Percentiles rank a stretch among this genome's conserved stretches.
These are phyloP conservation scores for Phycomyces blakesleeanus DNA, from an alignment of 192 early-diverging fungal genomes.

Conservation along the genomic window DNA sequence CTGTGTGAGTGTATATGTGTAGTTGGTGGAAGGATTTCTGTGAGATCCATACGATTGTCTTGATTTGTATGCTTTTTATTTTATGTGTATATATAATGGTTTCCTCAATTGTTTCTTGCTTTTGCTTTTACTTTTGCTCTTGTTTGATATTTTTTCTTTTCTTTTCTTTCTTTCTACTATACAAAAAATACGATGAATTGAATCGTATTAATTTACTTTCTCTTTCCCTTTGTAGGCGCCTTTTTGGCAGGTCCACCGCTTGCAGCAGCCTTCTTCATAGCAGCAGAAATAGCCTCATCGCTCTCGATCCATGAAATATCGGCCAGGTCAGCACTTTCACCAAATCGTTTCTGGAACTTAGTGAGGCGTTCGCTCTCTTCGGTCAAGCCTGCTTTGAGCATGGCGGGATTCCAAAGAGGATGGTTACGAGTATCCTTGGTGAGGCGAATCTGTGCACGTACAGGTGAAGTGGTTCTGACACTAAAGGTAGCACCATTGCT, in stretches of 20 bases:
- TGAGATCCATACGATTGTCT: too few relatives aligned
- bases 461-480: constrained; percentile 78
- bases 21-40: too few relatives aligned
- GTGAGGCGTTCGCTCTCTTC: constrained; percentile 80
- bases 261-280: constrained; percentile 33
- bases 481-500: constrained; percentile 87
- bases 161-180: too few relatives aligned
- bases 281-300: constrained; percentile 29
- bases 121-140: too few relatives aligned
- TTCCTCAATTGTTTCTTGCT: too few relatives aligned
- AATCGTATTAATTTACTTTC: constrained; percentile 15
- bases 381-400: constrained; percentile 48
- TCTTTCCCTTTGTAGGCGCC: constrained; percentile 24
- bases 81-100: too few relatives aligned
- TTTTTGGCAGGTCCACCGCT: constrained; percentile 18
- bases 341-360: constrained; percentile 79
- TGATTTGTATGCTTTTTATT: too few relatives aligned
- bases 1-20: too few relatives aligned
- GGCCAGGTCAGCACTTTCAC: constrained; percentile 55
- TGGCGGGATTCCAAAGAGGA: constrained; percentile 86
- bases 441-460: constrained; percentile 71
- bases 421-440: constrained; percentile 93
- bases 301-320: constrained; percentile 37
- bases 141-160: too few relatives aligned
- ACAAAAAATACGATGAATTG: not conserved